These are phyloP conservation scores for Clarireedia homoeocarpa DNA, from an alignment of 2,329 filamentous ascomycete species.

Conservation along the genomic window DNA sequence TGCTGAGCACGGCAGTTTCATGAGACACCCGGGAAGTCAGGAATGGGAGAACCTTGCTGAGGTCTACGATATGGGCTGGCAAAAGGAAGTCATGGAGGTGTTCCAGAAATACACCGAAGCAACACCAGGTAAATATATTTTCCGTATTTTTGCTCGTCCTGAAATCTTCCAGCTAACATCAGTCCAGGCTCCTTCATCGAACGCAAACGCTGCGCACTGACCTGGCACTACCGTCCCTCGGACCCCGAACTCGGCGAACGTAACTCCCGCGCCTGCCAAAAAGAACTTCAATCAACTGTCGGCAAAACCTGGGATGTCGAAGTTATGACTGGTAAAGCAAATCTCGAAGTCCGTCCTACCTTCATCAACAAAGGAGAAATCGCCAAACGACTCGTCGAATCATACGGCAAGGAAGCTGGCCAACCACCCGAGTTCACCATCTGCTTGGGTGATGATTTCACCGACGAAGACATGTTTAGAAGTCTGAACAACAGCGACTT, in stretches of 20 bases:
- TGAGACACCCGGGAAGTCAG: slow-evolving; percentile 67
- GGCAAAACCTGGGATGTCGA: slow-evolving; percentile 81
- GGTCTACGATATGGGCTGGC: slow-evolving; percentile 86
- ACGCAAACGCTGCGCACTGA: slow-evolving; percentile 85
- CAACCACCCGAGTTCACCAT: slow-evolving; percentile 74
- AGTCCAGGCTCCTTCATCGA: slow-evolving; percentile 77
- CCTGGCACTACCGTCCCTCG: slow-evolving; percentile 93
- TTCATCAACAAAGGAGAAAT: slow-evolving; percentile 99
- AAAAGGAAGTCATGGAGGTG: slow-evolving; percentile 71
- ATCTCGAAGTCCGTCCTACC: slow-evolving; percentile 89
- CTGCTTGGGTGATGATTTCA: slow-evolving; percentile 92
- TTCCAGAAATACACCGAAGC: slow-evolving; percentile 86
- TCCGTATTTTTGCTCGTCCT: not conserved
- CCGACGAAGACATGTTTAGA: slow-evolving; percentile 95
- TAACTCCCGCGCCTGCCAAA: slow-evolving; percentile 74
- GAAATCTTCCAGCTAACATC: slow-evolving; percentile 15
- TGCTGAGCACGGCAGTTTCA: slow-evolving; percentile 94
- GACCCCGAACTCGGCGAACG: slow-evolving; percentile 78
- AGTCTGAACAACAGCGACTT: slow-evolving; percentile 57
- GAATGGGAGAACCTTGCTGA: slow-evolving; percentile 88
- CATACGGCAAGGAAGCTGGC: slow-evolving; percentile 50
- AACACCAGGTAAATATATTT: slow-evolving; percentile 60
- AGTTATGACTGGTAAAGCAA: slow-evolving; percentile 95
- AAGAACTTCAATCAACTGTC: slow-evolving; percentile 70
- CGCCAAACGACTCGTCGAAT: slow-evolving; percentile 69